These are phyloP conservation scores for Plasmodium malariae DNA, from an alignment of 169 alveolate genomes.

Conservation along the genomic window DNA sequence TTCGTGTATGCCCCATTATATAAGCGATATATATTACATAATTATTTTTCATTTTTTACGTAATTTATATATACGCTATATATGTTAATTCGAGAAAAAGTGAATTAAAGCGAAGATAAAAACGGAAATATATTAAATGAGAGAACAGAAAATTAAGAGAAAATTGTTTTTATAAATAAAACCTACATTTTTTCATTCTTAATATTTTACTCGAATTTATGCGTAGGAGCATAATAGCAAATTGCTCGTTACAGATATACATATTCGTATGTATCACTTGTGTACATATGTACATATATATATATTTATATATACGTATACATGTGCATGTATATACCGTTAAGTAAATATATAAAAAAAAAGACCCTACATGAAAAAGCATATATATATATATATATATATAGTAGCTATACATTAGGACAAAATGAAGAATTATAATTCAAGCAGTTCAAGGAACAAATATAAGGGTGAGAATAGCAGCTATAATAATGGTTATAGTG, in stretches of 20 bases:
- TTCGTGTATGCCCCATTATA: background rate
- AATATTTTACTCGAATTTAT: no score
- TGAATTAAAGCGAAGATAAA: background rate
- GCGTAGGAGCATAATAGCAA: background rate
- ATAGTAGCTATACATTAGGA: background rate
- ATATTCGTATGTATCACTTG: no score
- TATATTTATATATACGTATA: constrained; percentile 7
- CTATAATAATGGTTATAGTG: constrained; percentile 7
- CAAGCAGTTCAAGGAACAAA: constrained; percentile 36
- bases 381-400: no score
- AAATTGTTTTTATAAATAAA: background rate
- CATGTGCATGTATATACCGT: background rate
- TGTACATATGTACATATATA: constrained; percentile 2
- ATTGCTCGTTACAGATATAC: background rate
- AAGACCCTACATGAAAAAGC: constrained; percentile 7
- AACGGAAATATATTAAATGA: background rate
- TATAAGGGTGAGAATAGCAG: constrained; percentile 37
- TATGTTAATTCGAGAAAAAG: background rate
- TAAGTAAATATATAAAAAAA: constrained; percentile 13
- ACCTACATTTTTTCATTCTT: no score
- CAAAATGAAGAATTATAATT: constrained; percentile 70
- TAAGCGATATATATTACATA: no score
- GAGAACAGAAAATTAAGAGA: background rate
- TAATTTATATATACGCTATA: no score
- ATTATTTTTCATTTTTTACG: no score